phyloP scores from a whole-genome alignment of 345 rosid genomes.

The Citrus glauca region DNA sequence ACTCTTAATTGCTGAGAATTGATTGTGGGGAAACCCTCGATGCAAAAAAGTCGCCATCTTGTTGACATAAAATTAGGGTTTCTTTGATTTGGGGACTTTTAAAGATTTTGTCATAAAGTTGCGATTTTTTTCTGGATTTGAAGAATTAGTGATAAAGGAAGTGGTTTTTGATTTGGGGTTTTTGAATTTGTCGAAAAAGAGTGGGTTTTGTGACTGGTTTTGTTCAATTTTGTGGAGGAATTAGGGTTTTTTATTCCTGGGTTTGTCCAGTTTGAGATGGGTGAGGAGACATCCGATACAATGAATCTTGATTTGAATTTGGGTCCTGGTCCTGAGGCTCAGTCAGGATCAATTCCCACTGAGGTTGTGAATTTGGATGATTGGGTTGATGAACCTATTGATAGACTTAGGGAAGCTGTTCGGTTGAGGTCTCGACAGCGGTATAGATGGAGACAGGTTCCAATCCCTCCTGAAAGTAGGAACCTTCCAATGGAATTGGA shows the following conservation, averaged over 20 bases:
- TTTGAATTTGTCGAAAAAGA: not conserved
- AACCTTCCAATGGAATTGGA: constrained; percentile 54
- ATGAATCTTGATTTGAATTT: constrained; percentile 98
- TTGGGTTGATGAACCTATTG: constrained; percentile 46
- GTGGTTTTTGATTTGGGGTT: constrained; percentile 5
- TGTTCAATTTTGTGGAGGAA: not conserved
- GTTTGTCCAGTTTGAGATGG: constrained; percentile 41
- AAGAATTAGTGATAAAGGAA: constrained; percentile 3
- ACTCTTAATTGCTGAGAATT: not conserved
- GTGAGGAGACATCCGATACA: constrained; percentile 65
- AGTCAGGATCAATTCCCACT: constrained; percentile 32
- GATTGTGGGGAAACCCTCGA: not conserved
- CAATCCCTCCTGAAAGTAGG: constrained; percentile 40
- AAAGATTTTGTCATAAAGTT: not conserved
- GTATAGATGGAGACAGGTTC: constrained; percentile 55
- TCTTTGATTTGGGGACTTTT: not conserved
- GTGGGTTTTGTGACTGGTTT: not conserved
- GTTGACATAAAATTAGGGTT: constrained; percentile 21
- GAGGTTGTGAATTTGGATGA: constrained; percentile 58
- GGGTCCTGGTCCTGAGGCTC: constrained; percentile 79
- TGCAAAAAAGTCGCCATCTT: constrained; percentile 9
- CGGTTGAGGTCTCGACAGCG: constrained; percentile 46
- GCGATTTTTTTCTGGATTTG: constrained; percentile 6
- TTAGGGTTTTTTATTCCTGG: constrained; percentile 13
- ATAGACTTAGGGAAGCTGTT: constrained; percentile 59